Conservation (phyloP, 2,329 filamentous ascomycete genomes). For the Fusarium burgessii region DNA sequence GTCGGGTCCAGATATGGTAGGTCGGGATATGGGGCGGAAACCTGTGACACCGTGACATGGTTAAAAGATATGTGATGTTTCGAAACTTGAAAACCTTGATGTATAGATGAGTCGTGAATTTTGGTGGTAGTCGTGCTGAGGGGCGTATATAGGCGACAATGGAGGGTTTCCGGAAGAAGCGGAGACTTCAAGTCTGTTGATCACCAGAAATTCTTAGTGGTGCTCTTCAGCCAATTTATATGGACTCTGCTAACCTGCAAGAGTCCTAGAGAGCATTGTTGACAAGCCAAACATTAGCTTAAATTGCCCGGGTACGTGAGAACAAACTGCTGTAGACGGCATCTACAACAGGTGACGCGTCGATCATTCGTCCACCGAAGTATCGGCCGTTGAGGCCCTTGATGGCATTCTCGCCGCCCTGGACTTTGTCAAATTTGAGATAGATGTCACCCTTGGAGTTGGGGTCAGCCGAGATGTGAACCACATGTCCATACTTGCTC, state of each 20-base stretch:
- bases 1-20: slow-evolving; percentile 30
- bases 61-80: slow-evolving; percentile 41
- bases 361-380: slow-evolving; percentile 93
- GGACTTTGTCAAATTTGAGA: slow-evolving; percentile 96
- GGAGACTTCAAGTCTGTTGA: slow-evolving; percentile 48
- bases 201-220: slow-evolving; percentile 46
- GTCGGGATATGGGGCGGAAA: slow-evolving; percentile 30
- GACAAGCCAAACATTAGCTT: slow-evolving; percentile 67
- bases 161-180: slow-evolving; percentile 28
- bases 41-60: slow-evolving; percentile 45
- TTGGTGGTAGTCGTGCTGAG: slow-evolving; percentile 23
- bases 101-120: slow-evolving; percentile 28
- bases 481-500: slow-evolving; percentile 94
- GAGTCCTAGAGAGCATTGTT: slow-evolving; percentile 62
- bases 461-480: slow-evolving; percentile 94
- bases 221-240: slow-evolving; percentile 41
- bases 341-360: slow-evolving; percentile 95
- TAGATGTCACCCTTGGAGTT: slow-evolving; percentile 97
- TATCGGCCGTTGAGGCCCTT: slow-evolving; percentile 97
- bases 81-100: slow-evolving; percentile 38
- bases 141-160: slow-evolving; percentile 9
- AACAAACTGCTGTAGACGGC: slow-evolving; percentile 98
- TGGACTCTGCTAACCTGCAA: slow-evolving; percentile 53
- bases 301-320: slow-evolving; percentile 86
- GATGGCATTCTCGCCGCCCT: slow-evolving; percentile 96